Evolutionary conservation across 495 filamentous ascomycete species (phyloP).

Genomic region (Achaetomiella virescens): DNA sequence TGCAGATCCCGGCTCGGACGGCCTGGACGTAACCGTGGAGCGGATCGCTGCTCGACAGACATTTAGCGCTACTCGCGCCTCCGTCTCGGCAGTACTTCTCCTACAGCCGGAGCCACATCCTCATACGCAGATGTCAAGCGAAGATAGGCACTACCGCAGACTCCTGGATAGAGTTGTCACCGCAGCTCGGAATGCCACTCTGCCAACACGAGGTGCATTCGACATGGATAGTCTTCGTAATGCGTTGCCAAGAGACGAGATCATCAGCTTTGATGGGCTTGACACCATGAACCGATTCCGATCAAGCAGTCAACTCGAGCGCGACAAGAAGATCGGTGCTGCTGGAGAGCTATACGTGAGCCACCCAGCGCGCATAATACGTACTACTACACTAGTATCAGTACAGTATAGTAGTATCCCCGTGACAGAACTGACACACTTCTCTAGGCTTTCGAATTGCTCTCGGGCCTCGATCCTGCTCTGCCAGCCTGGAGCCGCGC

Average conservation of each 20-base stretch:
- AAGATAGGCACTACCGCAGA: conserved; percentile 17
- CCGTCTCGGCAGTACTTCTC: neutral
- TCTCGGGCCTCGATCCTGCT: conserved; percentile 19
- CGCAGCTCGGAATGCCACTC: conserved; percentile 18
- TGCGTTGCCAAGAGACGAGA: neutral
- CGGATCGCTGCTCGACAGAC: neutral
- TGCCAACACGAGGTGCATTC: conserved; percentile 21
- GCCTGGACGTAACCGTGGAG: too few relatives aligned
- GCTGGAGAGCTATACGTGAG: conserved; percentile 45
- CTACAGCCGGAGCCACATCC: neutral
- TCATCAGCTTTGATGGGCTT: conserved; percentile 5
- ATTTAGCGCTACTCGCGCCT: neutral
- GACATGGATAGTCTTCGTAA: conserved; percentile 5
- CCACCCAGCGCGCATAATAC: too few relatives aligned
- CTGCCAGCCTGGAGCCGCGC: conserved; percentile 22
- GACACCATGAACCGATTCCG: conserved; percentile 14
- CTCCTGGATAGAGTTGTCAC: conserved; percentile 29
- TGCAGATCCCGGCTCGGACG: too few relatives aligned
- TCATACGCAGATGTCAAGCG: neutral
- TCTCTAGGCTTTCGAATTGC: conserved; percentile 38
- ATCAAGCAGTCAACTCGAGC: conserved; percentile 23
- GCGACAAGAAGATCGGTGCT: conserved; percentile 38
- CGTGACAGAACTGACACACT: too few relatives aligned
- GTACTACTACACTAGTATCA: too few relatives aligned
- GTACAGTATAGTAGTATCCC: too few relatives aligned